Evolutionary conservation across 345 rosid genomes (phyloP).

Genomic region (Chamaenerion angustifolium): DNA sequence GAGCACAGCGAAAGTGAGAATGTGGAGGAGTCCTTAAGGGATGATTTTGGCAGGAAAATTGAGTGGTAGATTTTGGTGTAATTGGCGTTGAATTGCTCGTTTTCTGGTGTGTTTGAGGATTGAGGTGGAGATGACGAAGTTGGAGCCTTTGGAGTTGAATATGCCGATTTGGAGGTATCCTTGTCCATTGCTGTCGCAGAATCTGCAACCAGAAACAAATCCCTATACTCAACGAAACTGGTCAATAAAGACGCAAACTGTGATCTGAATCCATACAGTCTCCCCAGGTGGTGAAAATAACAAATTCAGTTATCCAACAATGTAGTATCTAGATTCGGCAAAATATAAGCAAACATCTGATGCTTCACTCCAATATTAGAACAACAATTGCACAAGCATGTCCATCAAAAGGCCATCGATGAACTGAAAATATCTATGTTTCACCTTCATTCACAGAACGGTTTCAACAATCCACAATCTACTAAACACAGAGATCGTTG

Average conservation of each 20-base stretch:
- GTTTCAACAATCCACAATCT: too few relatives aligned
- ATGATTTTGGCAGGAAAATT: constrained; percentile 50
- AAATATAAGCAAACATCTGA: too few relatives aligned
- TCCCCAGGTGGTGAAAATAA: too few relatives aligned
- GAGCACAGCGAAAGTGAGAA: constrained; percentile 40
- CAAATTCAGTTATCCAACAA: too few relatives aligned
- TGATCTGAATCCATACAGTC: too few relatives aligned
- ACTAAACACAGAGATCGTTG: too few relatives aligned
- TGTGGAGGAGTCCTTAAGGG: constrained; percentile 26
- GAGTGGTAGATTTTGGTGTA: constrained; percentile 49
- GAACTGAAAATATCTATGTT: too few relatives aligned
- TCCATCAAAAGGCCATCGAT: too few relatives aligned
- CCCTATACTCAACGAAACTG: background rate
- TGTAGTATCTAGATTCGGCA: too few relatives aligned
- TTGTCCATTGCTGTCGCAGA: constrained; percentile 21
- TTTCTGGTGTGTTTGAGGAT: constrained; percentile 3
- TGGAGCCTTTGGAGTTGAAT: constrained; percentile 8
- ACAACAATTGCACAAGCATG: too few relatives aligned
- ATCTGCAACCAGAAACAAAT: constrained; percentile 1
- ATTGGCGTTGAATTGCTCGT: constrained; percentile 20
- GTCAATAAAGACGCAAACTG: background rate
- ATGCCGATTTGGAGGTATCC: constrained; percentile 12
- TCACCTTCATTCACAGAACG: too few relatives aligned
- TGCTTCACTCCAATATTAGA: too few relatives aligned
- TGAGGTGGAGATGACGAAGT: constrained; percentile 13